Percentiles rank a stretch among this genome's conserved stretches.
phyloP scores from a whole-genome alignment of 192 early-diverging fungal genomes.

The Entomortierella beljakovae region DNA sequence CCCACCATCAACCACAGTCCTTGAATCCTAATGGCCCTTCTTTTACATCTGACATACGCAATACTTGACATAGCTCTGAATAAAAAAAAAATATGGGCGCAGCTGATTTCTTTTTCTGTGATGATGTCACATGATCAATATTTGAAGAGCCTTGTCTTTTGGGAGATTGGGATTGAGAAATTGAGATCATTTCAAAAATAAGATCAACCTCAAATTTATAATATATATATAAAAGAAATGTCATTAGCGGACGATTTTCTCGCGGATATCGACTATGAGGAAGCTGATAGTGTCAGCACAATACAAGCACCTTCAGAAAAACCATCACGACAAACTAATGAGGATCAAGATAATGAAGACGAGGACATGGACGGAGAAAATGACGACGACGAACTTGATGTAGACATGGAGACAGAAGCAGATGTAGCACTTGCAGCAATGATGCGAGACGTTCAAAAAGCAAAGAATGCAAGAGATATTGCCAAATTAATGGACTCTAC shows the following conservation, averaged over 20 bases:
- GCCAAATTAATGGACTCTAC: conserved; percentile 72
- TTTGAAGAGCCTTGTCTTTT: neutral
- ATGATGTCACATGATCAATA: neutral
- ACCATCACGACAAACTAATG: conserved; percentile 32
- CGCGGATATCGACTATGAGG: conserved; percentile 83
- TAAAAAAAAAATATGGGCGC: neutral
- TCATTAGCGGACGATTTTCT: conserved; percentile 87
- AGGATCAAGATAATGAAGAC: conserved; percentile 29
- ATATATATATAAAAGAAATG: conserved; percentile 1
- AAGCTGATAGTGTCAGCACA: conserved; percentile 48
- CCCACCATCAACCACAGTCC: neutral
- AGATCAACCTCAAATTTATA: neutral
- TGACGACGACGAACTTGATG: conserved; percentile 60
- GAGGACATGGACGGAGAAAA: conserved; percentile 59
- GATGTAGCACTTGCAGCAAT: conserved; percentile 33
- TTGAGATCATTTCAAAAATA: too few relatives aligned
- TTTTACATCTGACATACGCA: neutral
- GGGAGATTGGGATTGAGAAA: too few relatives aligned
- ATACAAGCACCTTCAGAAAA: conserved; percentile 33
- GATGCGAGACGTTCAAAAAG: conserved; percentile 52
- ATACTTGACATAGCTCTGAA: neutral
- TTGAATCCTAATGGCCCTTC: neutral
- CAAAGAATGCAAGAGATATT: conserved; percentile 71
- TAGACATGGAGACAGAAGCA: conserved; percentile 18
- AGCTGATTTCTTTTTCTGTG: neutral